phyloP scores from a whole-genome alignment of 805 yeast species.

The Maudiozyma turicensis region DNA sequence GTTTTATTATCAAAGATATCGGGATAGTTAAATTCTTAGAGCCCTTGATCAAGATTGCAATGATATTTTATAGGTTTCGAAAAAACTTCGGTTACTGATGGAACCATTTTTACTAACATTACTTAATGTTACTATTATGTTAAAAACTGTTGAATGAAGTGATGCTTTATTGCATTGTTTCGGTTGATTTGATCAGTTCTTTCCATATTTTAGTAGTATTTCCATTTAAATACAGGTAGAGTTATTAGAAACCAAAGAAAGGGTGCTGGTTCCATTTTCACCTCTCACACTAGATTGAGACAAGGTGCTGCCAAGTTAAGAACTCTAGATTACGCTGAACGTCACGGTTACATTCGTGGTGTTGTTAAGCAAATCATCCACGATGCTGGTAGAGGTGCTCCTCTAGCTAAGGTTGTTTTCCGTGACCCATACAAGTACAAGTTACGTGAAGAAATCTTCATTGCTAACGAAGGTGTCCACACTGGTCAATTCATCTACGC shows the following conservation, averaged over 20 bases:
- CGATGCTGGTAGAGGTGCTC: conserved; percentile 99
- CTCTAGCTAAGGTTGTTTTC: conserved; percentile 97
- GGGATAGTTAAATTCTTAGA: not conserved
- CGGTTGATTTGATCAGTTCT: not conserved
- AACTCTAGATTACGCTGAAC: conserved; percentile 98
- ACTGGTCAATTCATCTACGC: conserved; percentile 99
- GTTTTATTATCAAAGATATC: not conserved
- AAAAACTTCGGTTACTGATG: conserved; percentile 8
- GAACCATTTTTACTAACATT: conserved; percentile 6
- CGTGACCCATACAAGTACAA: conserved; percentile 99
- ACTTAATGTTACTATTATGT: not conserved
- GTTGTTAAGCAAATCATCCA: conserved; percentile 96
- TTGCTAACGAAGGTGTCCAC: conserved; percentile 99
- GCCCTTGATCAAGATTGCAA: conserved; percentile 1
- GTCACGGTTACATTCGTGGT: conserved; percentile 99
- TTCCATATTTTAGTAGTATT: not conserved
- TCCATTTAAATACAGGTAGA: conserved; percentile 55
- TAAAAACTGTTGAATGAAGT: not conserved
- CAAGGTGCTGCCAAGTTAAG: conserved; percentile 99
- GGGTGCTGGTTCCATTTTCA: conserved; percentile 99
- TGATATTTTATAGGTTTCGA: conserved; percentile 8
- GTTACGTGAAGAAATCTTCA: conserved; percentile 95
- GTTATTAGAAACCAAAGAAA: conserved; percentile 99
- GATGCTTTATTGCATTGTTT: too few relatives aligned
- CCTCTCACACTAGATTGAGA: conserved; percentile 99